These are phyloP conservation scores for Claviceps citrina DNA, from an alignment of 2,329 filamentous ascomycete species.

Conservation along the genomic window DNA sequence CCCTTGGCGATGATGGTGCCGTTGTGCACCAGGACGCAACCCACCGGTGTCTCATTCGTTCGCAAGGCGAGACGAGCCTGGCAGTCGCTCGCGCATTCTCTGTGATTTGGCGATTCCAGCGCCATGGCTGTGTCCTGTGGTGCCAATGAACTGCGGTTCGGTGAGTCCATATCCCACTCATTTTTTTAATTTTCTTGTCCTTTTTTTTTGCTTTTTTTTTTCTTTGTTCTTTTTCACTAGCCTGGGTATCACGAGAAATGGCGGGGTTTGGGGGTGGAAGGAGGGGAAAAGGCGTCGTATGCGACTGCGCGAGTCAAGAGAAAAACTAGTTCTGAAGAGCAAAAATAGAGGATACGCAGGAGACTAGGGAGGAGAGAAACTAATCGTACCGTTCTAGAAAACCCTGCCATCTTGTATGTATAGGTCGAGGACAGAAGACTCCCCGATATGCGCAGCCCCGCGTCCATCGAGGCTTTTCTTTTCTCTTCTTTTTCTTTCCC, in stretches of 20 bases:
- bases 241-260: too few species aligned
- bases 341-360: too few species aligned
- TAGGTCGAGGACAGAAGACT: not conserved
- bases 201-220: not conserved
- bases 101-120: too few species aligned
- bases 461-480: not conserved
- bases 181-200: not conserved
- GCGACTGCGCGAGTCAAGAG: too few species aligned
- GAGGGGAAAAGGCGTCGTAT: too few species aligned
- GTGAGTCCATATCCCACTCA: too few species aligned
- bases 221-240: not conserved
- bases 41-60: conserved; percentile 87
- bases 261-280: too few species aligned
- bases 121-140: conserved; percentile 5
- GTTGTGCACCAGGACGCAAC: conserved; percentile 79
- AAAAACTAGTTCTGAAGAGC: too few species aligned
- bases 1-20: conserved; percentile 69
- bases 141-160: conserved; percentile 16
- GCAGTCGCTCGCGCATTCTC: too few species aligned
- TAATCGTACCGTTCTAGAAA: conserved; percentile 19
- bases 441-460: not conserved
- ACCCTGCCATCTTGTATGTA: conserved; percentile 36
- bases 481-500: too few species aligned
- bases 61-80: conserved; percentile 73
- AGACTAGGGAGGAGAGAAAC: too few species aligned